These are phyloP conservation scores for Pleurotus citrinopileatus DNA, from an alignment of 768 basidiomycete species.

Conservation along the genomic window DNA sequence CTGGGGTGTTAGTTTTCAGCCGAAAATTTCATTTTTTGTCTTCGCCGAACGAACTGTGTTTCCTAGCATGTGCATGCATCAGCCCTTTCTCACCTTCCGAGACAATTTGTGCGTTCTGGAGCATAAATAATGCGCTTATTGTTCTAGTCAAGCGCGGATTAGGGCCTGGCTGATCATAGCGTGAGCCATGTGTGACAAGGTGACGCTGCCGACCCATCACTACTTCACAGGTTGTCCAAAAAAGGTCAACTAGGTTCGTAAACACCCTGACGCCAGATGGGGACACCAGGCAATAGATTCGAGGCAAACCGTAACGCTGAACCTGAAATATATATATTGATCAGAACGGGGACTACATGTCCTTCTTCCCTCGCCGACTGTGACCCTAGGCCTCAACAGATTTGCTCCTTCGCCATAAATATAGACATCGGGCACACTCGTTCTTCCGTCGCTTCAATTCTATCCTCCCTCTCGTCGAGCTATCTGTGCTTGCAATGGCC, in stretches of 20 bases:
- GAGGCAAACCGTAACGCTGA: background rate
- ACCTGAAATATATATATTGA: constrained; percentile 8
- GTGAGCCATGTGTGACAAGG: background rate
- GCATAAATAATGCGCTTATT: too few species aligned
- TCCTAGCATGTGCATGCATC: too few species aligned
- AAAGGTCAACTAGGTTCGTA: constrained; percentile 2
- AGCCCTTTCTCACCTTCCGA: too few species aligned
- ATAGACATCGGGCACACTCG: background rate
- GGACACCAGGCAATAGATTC: background rate
- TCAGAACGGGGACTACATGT: constrained; percentile 8
- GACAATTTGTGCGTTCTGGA: too few species aligned
- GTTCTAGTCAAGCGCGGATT: too few species aligned
- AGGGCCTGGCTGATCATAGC: too few species aligned
- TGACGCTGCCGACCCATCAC: background rate
- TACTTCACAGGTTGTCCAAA: background rate
- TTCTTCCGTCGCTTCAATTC: background rate
- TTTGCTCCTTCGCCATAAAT: constrained; percentile 1
- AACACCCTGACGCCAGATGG: background rate
- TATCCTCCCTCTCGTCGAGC: background rate
- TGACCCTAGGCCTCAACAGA: background rate
- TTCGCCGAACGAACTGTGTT: too few species aligned
- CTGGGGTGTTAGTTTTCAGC: too few species aligned
- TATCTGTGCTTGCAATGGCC: background rate
- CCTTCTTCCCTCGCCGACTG: background rate
- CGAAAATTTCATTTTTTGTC: too few species aligned